A percentile compares a stretch with the other conserved stretches of the same genome.
Conservation (phyloP, 495 filamentous ascomycete genomes). For the Penicillium ochrochloron region DNA sequence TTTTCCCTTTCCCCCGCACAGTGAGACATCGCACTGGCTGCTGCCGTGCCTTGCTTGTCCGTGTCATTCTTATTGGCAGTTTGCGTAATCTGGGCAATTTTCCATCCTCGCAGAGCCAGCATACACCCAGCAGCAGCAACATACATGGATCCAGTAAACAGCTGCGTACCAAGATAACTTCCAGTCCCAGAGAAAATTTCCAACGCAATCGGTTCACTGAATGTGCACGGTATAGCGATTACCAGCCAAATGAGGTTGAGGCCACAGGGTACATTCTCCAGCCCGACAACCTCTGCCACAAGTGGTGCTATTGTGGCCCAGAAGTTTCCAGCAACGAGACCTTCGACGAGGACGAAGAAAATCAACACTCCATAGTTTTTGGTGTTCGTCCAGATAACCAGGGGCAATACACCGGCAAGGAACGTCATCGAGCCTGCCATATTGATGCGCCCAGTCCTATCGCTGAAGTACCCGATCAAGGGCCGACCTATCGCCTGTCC, state of each 20-base stretch:
- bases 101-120: conserved; percentile 6
- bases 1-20: background rate
- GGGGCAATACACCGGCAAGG: conserved; percentile 60
- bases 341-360: conserved; percentile 66
- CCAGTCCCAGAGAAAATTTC: conserved; percentile 54
- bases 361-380: conserved; percentile 63
- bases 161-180: conserved; percentile 63
- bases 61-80: background rate
- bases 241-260: conserved; percentile 68
- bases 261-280: conserved; percentile 62
- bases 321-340: conserved; percentile 69
- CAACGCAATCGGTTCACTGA: conserved; percentile 71
- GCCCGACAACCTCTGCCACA: conserved; percentile 68
- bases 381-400: conserved; percentile 73
- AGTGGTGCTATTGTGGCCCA: conserved; percentile 73
- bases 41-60: background rate
- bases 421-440: conserved; percentile 65
- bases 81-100: background rate
- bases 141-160: conserved; percentile 61
- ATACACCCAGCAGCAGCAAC: conserved; percentile 5
- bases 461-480: conserved; percentile 68
- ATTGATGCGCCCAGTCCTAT: conserved; percentile 69
- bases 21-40: background rate
- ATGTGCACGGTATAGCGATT: conserved; percentile 66
- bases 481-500: conserved; percentile 68